phyloP scores from a whole-genome alignment of 495 filamentous ascomycete genomes.

The Trichoderma asperelloides region DNA sequence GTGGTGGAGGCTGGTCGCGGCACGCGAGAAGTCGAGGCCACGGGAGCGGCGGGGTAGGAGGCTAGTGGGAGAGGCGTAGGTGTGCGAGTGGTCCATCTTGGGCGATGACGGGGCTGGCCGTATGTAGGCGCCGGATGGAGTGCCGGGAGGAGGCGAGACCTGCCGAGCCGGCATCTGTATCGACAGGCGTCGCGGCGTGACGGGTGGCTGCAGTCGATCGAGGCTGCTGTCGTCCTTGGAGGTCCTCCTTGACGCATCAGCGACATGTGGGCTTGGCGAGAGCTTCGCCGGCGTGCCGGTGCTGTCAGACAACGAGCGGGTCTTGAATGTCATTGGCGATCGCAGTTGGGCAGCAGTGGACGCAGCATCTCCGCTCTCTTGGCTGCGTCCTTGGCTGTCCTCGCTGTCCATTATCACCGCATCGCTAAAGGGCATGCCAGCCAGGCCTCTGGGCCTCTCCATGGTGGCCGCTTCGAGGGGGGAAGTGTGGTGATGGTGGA shows the following conservation, averaged over 20 bases:
- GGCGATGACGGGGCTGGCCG: slow-evolving; percentile 71
- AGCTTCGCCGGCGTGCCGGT: slow-evolving; percentile 42
- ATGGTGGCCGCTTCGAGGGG: neutral
- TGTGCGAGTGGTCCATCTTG: slow-evolving; percentile 71
- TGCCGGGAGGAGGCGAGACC: neutral
- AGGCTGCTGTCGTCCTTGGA: slow-evolving; percentile 75
- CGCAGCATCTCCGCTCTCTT: slow-evolving; percentile 6
- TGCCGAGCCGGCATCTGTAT: slow-evolving; percentile 40
- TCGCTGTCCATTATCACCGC: slow-evolving; percentile 25
- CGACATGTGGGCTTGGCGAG: slow-evolving; percentile 60
- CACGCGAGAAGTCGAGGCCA: slow-evolving; percentile 85
- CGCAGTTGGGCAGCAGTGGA: neutral
- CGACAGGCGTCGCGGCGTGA: slow-evolving; percentile 59
- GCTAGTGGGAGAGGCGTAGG: slow-evolving; percentile 69
- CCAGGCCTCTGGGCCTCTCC: slow-evolving; percentile 9
- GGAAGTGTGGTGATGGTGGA: neutral
- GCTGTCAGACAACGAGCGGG: slow-evolving; percentile 42
- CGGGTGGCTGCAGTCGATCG: slow-evolving; percentile 40
- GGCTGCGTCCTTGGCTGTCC: slow-evolving; percentile 16
- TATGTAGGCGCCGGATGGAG: slow-evolving; percentile 23
- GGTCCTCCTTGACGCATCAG: slow-evolving; percentile 40
- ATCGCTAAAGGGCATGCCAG: slow-evolving; percentile 16
- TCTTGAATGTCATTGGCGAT: slow-evolving; percentile 23
- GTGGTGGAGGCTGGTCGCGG: slow-evolving; percentile 91
- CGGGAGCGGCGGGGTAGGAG: slow-evolving; percentile 79